phyloP scores from a whole-genome alignment of 1,284 basidiomycete genomes.

The Farysia itapuensis region DNA sequence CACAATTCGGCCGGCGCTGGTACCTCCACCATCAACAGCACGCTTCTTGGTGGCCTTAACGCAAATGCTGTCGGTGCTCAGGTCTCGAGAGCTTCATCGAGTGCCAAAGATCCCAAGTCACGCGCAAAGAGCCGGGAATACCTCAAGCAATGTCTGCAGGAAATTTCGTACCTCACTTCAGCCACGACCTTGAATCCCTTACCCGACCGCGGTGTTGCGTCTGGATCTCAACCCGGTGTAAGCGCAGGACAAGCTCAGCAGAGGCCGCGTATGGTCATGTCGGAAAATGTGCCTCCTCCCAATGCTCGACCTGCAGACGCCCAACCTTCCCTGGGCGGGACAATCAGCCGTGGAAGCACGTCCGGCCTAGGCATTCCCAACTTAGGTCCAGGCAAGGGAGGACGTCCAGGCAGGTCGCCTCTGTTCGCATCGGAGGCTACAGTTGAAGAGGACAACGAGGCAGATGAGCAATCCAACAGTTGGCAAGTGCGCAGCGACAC shows the following conservation, averaged over 20 bases:
- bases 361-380: conserved; percentile 20
- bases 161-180: conserved; percentile 95
- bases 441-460: conserved; percentile 21
- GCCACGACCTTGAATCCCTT: conserved; percentile 95
- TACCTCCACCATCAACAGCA: conserved; percentile 10
- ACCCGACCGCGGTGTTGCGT: conserved; percentile 34
- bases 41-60: neutral
- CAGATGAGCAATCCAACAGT: conserved; percentile 2
- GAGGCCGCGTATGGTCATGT: conserved; percentile 40
- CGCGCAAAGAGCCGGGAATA: conserved; percentile 93
- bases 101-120: conserved; percentile 84
- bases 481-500: neutral
- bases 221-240: conserved; percentile 12
- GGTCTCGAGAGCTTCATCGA: conserved; percentile 28
- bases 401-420: conserved; percentile 24
- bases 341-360: conserved; percentile 21
- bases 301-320: conserved; percentile 10
- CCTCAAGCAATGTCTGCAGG: conserved; percentile 96
- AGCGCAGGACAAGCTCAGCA: conserved; percentile 14
- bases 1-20: conserved; percentile 12
- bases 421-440: conserved; percentile 35
- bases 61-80: neutral
- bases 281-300: conserved; percentile 38
- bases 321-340: conserved; percentile 17
- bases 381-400: conserved; percentile 7